Conservation (phyloP, 306 rosid genomes). For the Cotoneaster glaucophyllus region DNA sequence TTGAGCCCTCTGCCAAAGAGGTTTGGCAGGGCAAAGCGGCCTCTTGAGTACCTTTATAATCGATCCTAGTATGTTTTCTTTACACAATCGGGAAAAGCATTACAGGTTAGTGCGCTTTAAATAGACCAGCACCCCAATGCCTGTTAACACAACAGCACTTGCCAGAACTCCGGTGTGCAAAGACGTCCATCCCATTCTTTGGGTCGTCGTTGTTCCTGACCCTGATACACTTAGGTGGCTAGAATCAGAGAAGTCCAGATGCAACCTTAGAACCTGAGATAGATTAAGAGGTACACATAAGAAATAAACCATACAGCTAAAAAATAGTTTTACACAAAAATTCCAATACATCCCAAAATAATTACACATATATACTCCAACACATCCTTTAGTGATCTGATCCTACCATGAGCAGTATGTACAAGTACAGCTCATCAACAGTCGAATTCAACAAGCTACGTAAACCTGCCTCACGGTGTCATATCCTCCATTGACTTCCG, state of each 20-base stretch:
- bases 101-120: conserved; percentile 51
- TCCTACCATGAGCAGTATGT: not conserved
- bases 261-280: conserved; percentile 72
- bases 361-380: not conserved
- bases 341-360: not conserved
- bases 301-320: not conserved
- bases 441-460: not conserved
- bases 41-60: not conserved
- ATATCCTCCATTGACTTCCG: not conserved
- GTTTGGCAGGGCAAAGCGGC: not conserved
- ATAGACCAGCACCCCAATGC: conserved; percentile 56
- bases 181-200: conserved; percentile 26
- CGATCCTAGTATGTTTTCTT: conserved; percentile 1
- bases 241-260: conserved; percentile 55
- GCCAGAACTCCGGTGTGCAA: conserved; percentile 46
- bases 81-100: not conserved
- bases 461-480: not conserved
- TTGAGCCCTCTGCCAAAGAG: not conserved
- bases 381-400: not conserved
- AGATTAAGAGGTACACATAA: not conserved
- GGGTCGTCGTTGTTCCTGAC: conserved; percentile 15
- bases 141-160: conserved; percentile 46
- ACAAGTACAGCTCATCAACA: not conserved
- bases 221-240: conserved; percentile 11
- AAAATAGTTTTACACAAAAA: not conserved